These are phyloP conservation scores for Cladorrhinum samala DNA, from an alignment of 495 filamentous ascomycete genomes.

Conservation along the genomic window DNA sequence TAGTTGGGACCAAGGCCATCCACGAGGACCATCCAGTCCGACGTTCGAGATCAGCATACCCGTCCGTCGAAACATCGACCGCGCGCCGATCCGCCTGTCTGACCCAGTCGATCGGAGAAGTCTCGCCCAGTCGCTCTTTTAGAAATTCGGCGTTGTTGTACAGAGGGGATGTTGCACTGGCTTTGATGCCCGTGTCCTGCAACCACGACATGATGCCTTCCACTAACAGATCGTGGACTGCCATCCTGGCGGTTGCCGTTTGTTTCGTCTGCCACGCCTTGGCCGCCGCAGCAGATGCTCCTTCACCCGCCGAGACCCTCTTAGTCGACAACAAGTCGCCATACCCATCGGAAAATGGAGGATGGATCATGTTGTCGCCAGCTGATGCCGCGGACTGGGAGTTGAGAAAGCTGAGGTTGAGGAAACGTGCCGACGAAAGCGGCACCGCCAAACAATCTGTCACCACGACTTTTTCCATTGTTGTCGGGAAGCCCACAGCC, in stretches of 20 bases:
- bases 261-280: conserved; percentile 25
- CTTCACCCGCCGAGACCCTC: conserved; percentile 28
- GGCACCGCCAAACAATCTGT: conserved; percentile 15
- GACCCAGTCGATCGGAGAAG: conserved; percentile 24
- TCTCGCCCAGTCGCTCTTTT: not conserved
- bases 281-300: conserved; percentile 22
- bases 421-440: not conserved
- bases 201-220: conserved; percentile 22
- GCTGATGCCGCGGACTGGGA: conserved; percentile 19
- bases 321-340: conserved; percentile 33
- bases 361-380: conserved; percentile 37
- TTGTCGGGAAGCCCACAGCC: conserved; percentile 28
- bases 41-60: not conserved
- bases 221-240: conserved; percentile 21
- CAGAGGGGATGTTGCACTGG: conserved; percentile 25
- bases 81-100: conserved; percentile 21
- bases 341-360: conserved; percentile 22
- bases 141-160: conserved; percentile 7
- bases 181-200: conserved; percentile 7
- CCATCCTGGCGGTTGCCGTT: conserved; percentile 30
- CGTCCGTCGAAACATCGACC: conserved; percentile 2
- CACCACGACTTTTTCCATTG: conserved; percentile 32
- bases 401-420: conserved; percentile 6
- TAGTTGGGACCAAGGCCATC: conserved; percentile 2
- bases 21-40: conserved; percentile 1